phyloP scores from a whole-genome alignment of 768 basidiomycete genomes.

The Tricholoma matsutake region DNA sequence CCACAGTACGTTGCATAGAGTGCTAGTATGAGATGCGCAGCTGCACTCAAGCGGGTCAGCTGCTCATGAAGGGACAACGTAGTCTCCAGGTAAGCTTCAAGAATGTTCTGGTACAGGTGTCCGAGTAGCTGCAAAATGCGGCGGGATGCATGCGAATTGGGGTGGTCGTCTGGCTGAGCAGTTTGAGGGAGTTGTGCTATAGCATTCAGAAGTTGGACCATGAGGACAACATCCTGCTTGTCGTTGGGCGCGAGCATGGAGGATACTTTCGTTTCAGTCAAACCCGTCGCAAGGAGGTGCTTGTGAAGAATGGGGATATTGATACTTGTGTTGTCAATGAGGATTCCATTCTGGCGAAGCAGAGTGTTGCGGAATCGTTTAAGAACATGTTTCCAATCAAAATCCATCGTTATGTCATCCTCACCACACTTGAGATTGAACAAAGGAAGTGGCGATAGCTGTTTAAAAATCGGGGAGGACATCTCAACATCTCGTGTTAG shows the following conservation, averaged over 20 bases:
- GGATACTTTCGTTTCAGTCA: slow-evolving; percentile 2
- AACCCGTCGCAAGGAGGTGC: slow-evolving; percentile 16
- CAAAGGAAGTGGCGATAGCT: not conserved
- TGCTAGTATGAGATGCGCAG: not conserved
- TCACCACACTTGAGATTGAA: slow-evolving; percentile 14
- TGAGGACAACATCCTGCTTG: not conserved
- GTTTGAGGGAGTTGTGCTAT: not conserved
- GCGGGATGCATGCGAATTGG: not conserved
- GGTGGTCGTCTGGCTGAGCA: not conserved
- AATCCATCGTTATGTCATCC: slow-evolving; percentile 26
- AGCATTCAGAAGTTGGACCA: not conserved
- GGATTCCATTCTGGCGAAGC: slow-evolving; percentile 21
- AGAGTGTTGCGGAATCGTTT: slow-evolving; percentile 25
- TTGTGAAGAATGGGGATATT: slow-evolving; percentile 12
- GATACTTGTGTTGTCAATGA: slow-evolving; percentile 18
- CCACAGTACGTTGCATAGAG: not conserved
- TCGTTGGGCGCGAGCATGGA: slow-evolving; percentile 23
- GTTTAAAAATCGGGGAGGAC: not conserved
- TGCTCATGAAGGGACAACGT: not conserved
- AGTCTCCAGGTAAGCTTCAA: not conserved
- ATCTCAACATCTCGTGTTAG: not conserved
- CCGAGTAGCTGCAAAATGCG: not conserved
- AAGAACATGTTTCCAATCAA: slow-evolving; percentile 29
- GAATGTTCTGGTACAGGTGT: not conserved
- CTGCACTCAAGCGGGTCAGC: not conserved